These are phyloP conservation scores for Candida smagusa DNA, from an alignment of 1,139 yeast genomes.

Conservation along the genomic window DNA sequence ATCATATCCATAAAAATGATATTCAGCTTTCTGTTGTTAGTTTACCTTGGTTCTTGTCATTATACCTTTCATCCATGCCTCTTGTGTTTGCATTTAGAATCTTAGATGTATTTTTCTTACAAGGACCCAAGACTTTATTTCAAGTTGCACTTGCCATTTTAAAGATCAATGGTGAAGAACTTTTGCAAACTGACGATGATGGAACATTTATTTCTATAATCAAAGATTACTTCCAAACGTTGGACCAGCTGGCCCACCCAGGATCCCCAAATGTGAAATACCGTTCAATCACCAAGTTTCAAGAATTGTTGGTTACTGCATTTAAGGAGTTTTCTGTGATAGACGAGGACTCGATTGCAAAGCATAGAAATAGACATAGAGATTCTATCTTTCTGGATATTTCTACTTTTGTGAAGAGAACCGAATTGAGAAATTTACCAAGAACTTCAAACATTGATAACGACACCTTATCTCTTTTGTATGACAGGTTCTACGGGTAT, in stretches of 20 bases:
- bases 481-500: slow-evolving; percentile 81
- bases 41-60: slow-evolving; percentile 91
- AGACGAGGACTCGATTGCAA: slow-evolving; percentile 69
- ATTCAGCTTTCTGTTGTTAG: slow-evolving; percentile 94
- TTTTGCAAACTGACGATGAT: slow-evolving; percentile 81
- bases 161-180: slow-evolving; percentile 80
- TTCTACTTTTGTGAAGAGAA: slow-evolving; percentile 85
- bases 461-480: slow-evolving; percentile 64
- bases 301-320: slow-evolving; percentile 85
- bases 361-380: slow-evolving; percentile 69
- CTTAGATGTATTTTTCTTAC: slow-evolving; percentile 84
- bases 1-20: slow-evolving; percentile 72
- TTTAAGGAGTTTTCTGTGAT: slow-evolving; percentile 84
- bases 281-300: slow-evolving; percentile 76
- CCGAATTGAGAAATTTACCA: slow-evolving; percentile 83
- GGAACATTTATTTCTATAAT: slow-evolving; percentile 85
- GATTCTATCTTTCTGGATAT: slow-evolving; percentile 80
- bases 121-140: slow-evolving; percentile 86
- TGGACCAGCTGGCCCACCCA: slow-evolving; percentile 82
- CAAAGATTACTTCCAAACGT: slow-evolving; percentile 73
- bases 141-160: slow-evolving; percentile 91
- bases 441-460: slow-evolving; percentile 59
- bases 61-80: slow-evolving; percentile 92
- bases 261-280: slow-evolving; percentile 62
- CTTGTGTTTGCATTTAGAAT: slow-evolving; percentile 89